Base-by-base conservation (phyloP, 352 stramenopile species). In the Phytophthora pluvialis region DNA sequence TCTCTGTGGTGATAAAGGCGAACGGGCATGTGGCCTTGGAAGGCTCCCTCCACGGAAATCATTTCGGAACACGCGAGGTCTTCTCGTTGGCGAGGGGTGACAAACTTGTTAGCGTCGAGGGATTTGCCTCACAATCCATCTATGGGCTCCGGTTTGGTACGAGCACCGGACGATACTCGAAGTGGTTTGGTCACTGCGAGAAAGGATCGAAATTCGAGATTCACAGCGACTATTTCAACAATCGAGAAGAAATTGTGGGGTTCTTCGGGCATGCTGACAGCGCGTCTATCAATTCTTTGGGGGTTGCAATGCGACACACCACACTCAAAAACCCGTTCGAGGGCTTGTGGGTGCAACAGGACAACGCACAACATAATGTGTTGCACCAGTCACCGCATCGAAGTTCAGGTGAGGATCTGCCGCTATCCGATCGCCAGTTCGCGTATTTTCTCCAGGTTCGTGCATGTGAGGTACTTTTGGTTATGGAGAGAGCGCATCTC, bases 361-460 rank as follows among this genome's bases (percentile, higher is more conserved):
- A 72, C 15, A 21, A 67, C 10, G 1, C 50, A 1, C 66, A 70
- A 26, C 44, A 70, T 12, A 44, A 47, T 43, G 15, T 47, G 36
- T 35, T 64, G 33, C 61, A 64, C 4, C 56, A 60, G 13, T 58
- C 53, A 18, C 53, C 47, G 31, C 29, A 42, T 32, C 52, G 61
- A 44, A 36, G 53, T 2, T 42, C 42, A 16, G 52, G 18, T 5
- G 68, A 76, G 39, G 77, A 78, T 28, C 44, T 81, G 7, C 32
- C 73, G 18, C 54, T 88, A 9, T 79, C 77, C 13, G 83, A 94
- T 42, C 79, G 83, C 0, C 83, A 94, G 57, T 94, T 94, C 67
- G 72, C 81, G 0, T 92, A 92, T 47, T 94, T 94, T 47, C 61
- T 94, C 4, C 86, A 93, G 60, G 83, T 94, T n/a, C 81, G 86